A percentile compares a stretch with the other conserved stretches of the same genome.
phyloP scores from a whole-genome alignment of 208 protist species.

The Trypanosoma boissoni region DNA sequence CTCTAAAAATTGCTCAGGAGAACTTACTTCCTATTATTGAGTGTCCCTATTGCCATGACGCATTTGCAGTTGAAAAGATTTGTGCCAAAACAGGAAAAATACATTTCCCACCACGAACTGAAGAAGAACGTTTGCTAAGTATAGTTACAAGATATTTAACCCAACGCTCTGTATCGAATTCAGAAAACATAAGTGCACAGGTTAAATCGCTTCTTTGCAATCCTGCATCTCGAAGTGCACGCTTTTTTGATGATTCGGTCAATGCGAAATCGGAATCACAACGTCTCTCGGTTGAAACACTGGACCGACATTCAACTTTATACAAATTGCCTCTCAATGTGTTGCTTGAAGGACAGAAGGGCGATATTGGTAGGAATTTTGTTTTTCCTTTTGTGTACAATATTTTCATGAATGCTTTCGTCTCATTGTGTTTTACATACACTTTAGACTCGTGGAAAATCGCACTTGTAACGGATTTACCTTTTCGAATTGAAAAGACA shows the following conservation, averaged over 20 bases:
- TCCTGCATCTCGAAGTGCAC: not conserved
- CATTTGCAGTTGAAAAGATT: constrained; percentile 15
- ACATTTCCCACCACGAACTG: constrained; percentile 17
- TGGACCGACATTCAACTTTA: not conserved
- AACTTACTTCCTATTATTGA: constrained; percentile 25
- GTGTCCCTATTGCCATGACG: constrained; percentile 16
- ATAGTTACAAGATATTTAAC: constrained; percentile 21
- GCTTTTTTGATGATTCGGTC: not conserved
- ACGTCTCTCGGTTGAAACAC: not conserved
- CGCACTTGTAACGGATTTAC: constrained; percentile 43
- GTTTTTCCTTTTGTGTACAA: constrained; percentile 58
- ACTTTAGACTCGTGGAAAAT: constrained; percentile 28
- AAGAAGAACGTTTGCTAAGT: constrained; percentile 23
- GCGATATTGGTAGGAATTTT: constrained; percentile 12
- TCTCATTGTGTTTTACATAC: constrained; percentile 44
- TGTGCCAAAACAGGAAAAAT: constrained; percentile 10
- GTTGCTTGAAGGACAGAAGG: constrained; percentile 32
- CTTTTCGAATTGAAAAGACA: constrained; percentile 8
- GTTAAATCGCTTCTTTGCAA: constrained; percentile 10
- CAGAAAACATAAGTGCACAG: not conserved
- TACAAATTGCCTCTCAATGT: constrained; percentile 31
- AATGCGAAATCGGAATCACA: not conserved
- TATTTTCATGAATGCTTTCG: constrained; percentile 33
- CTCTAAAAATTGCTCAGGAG: constrained; percentile 4
- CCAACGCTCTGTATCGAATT: constrained; percentile 5